Percentiles rank a stretch among this genome's conserved stretches.
These are phyloP conservation scores for Boletus patriciae DNA, from an alignment of 768 basidiomycete species.

Conservation along the genomic window DNA sequence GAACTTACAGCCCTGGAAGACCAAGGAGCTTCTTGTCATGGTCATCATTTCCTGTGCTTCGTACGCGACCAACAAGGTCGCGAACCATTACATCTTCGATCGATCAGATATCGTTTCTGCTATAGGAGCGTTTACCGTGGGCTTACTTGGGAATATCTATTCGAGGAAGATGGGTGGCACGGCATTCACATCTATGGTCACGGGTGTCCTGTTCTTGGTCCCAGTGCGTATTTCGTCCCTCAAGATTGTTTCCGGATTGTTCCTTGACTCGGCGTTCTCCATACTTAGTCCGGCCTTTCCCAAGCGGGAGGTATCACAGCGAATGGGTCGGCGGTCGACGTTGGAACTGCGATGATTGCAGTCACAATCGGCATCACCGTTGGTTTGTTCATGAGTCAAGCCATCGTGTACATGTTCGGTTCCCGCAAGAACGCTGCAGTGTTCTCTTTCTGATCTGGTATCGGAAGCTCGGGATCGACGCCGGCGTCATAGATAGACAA, in stretches of 20 bases:
- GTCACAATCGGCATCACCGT: slow-evolving; percentile 91
- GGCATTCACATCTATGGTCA: slow-evolving; percentile 89
- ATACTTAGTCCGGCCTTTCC: slow-evolving; percentile 70
- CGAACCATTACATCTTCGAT: slow-evolving; percentile 83
- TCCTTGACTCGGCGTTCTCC: neutral
- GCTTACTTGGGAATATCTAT: slow-evolving; percentile 76
- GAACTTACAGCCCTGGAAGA: slow-evolving; percentile 75
- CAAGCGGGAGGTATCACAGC: slow-evolving; percentile 84
- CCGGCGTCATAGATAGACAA: slow-evolving; percentile 1
- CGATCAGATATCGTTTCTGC: slow-evolving; percentile 83
- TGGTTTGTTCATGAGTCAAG: slow-evolving; percentile 85
- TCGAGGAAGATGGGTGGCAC: slow-evolving; percentile 82
- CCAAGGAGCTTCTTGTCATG: slow-evolving; percentile 77
- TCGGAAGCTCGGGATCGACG: neutral
- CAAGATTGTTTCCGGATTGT: neutral
- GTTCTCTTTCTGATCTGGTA: slow-evolving; percentile 64
- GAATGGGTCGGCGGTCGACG: slow-evolving; percentile 78
- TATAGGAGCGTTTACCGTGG: slow-evolving; percentile 82
- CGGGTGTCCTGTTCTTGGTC: slow-evolving; percentile 83
- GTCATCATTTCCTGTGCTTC: slow-evolving; percentile 79
- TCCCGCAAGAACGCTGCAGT: slow-evolving; percentile 80
- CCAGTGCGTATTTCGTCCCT: slow-evolving; percentile 54
- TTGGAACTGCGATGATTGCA: slow-evolving; percentile 85
- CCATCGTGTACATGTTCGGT: slow-evolving; percentile 85
- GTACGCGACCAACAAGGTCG: slow-evolving; percentile 77